These are phyloP conservation scores for Backusella parvicylindrica DNA, from an alignment of 192 early-diverging fungal species.

Conservation along the genomic window DNA sequence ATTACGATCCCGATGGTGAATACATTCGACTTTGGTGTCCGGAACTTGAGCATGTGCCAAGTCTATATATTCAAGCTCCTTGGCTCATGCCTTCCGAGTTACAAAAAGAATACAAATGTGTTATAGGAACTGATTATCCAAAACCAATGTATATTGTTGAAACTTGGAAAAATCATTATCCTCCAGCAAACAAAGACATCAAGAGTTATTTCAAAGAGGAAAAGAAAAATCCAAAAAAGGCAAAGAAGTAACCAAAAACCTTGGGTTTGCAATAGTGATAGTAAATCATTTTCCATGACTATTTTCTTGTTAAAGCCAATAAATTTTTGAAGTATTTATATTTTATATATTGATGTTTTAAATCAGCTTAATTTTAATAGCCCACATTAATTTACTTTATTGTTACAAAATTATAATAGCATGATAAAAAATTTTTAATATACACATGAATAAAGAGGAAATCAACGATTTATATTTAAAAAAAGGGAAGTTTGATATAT, in stretches of 20 bases:
- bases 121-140: slow-evolving; percentile 14
- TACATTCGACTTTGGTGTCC: slow-evolving; percentile 36
- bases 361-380: neutral
- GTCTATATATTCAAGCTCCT: neutral
- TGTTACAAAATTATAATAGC: neutral
- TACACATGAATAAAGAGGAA: neutral
- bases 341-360: neutral
- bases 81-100: slow-evolving; percentile 10
- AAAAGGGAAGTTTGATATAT: slow-evolving; percentile 12
- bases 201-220: neutral
- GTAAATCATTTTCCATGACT: too few species aligned
- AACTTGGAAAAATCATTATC: slow-evolving; percentile 8
- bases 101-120: neutral
- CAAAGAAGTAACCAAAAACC: neutral
- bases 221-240: neutral
- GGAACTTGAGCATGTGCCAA: slow-evolving; percentile 20
- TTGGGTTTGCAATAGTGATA: too few species aligned
- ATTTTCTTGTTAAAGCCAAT: too few species aligned
- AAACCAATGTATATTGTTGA: slow-evolving; percentile 7
- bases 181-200: neutral
- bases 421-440: neutral
- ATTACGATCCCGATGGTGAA: slow-evolving; percentile 37
- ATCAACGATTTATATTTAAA: neutral
- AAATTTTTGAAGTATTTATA: too few species aligned
- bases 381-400: neutral